These are phyloP conservation scores for Hypsizygus marmoreus DNA, from an alignment of 768 basidiomycete species.

Conservation along the genomic window DNA sequence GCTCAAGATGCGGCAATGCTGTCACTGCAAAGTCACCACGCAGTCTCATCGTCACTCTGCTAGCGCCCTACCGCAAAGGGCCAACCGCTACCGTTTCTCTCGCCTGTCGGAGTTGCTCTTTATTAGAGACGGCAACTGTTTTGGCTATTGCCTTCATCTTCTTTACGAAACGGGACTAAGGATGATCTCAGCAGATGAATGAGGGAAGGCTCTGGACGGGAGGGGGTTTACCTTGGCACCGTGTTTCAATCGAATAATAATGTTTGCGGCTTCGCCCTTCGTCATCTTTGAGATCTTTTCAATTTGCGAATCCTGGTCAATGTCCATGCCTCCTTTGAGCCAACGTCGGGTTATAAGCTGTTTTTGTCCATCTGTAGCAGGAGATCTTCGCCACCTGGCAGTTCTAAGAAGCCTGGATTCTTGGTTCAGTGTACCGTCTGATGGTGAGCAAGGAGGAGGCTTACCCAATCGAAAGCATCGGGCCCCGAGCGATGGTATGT, in stretches of 20 bases:
- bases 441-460: slow-evolving; percentile 3
- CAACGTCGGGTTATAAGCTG: slow-evolving; percentile 56
- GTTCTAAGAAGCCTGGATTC: slow-evolving; percentile 54
- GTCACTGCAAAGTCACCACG: slow-evolving; percentile 55
- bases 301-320: slow-evolving; percentile 20
- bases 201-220: neutral
- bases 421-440: neutral
- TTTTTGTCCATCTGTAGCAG: slow-evolving; percentile 66
- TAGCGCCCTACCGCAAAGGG: slow-evolving; percentile 37
- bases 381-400: slow-evolving; percentile 65
- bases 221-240: slow-evolving; percentile 60
- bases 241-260: slow-evolving; percentile 76
- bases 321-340: slow-evolving; percentile 27
- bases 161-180: slow-evolving; percentile 58
- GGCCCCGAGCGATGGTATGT: slow-evolving; percentile 55
- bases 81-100: slow-evolving; percentile 67
- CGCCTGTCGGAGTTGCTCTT: slow-evolving; percentile 52
- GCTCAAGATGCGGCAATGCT: slow-evolving; percentile 70
- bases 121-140: slow-evolving; percentile 33
- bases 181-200: slow-evolving; percentile 4
- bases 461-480: slow-evolving; percentile 49
- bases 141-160: slow-evolving; percentile 45
- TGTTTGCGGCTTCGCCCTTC: slow-evolving; percentile 79
- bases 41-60: too few relatives aligned
- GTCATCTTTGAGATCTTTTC: slow-evolving; percentile 50